These are phyloP conservation scores for Ramaria rubella DNA, from an alignment of 768 basidiomycete genomes.

Conservation along the genomic window DNA sequence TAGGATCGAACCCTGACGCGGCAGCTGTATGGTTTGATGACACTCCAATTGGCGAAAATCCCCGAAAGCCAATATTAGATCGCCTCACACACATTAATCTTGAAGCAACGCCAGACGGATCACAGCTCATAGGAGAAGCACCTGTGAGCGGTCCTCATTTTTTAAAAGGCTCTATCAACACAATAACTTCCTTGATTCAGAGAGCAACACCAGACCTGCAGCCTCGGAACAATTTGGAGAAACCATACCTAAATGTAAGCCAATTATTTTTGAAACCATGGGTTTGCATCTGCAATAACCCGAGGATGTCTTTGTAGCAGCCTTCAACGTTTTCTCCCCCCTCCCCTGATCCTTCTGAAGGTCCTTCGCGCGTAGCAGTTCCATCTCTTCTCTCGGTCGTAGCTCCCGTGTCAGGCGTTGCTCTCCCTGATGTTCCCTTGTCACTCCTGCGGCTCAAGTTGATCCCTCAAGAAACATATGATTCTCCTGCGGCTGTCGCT, in stretches of 20 bases:
- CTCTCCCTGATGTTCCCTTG: slow-evolving; percentile 1
- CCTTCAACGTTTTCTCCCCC: not conserved
- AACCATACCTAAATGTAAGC: not conserved
- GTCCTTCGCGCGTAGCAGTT: not conserved
- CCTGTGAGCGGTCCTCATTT: not conserved
- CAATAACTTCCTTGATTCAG: not conserved
- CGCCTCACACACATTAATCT: not conserved
- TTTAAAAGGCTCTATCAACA: not conserved
- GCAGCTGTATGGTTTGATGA: slow-evolving; percentile 2
- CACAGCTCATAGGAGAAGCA: slow-evolving; percentile 9
- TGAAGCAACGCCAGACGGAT: not conserved
- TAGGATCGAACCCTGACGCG: not conserved
- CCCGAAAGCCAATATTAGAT: not conserved
- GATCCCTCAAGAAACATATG: slow-evolving; percentile 4
- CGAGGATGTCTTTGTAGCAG: not conserved
- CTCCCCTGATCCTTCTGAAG: slow-evolving; percentile 7
- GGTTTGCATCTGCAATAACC: not conserved
- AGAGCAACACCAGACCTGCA: not conserved
- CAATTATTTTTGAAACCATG: not conserved
- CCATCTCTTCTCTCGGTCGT: slow-evolving; percentile 12
- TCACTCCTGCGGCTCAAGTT: slow-evolving; percentile 1
- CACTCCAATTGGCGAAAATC: not conserved
- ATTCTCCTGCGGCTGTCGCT: slow-evolving; percentile 1
- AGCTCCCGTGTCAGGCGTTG: slow-evolving; percentile 16
- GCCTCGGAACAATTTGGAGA: not conserved